These are phyloP conservation scores for Colletotrichum limetticola DNA, from an alignment of 2,329 filamentous ascomycete species.

Conservation along the genomic window DNA sequence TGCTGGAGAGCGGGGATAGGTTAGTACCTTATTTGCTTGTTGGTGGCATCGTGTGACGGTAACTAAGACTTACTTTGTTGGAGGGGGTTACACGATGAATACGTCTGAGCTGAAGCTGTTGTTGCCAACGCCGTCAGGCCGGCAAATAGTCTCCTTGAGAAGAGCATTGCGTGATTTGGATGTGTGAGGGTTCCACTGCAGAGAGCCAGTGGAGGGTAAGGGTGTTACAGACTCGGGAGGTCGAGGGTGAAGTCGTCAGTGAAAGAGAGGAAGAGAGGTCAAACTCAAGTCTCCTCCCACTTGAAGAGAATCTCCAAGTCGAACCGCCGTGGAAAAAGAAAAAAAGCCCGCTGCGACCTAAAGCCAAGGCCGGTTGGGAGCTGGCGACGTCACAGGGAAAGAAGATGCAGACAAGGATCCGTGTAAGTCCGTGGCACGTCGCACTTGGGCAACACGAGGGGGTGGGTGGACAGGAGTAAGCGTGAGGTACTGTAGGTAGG, in stretches of 20 bases:
- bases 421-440: constrained; percentile 31
- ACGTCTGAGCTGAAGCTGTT: constrained; percentile 50
- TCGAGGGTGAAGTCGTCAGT: not conserved
- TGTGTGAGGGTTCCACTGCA: not conserved
- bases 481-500: not conserved
- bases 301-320: constrained; percentile 12
- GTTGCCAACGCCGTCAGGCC: constrained; percentile 40
- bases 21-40: not conserved
- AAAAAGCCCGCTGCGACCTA: not conserved
- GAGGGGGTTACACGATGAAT: constrained; percentile 53
- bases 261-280: not conserved
- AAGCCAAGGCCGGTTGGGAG: constrained; percentile 9
- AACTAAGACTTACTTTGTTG: constrained; percentile 41
- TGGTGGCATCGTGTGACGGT: not conserved
- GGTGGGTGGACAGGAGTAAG: not conserved
- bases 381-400: constrained; percentile 29
- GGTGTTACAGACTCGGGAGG: not conserved
- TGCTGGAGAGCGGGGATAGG: constrained; percentile 46
- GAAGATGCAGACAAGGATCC: constrained; percentile 20
- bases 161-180: constrained; percentile 24
- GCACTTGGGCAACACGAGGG: constrained; percentile 5
- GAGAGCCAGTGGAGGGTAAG: not conserved
- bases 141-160: constrained; percentile 30
- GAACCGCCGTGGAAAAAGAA: not conserved
- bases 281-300: not conserved